phyloP scores from a whole-genome alignment of 2,329 filamentous ascomycete species.

The Xenosphaeropsis pyriputrescens region DNA sequence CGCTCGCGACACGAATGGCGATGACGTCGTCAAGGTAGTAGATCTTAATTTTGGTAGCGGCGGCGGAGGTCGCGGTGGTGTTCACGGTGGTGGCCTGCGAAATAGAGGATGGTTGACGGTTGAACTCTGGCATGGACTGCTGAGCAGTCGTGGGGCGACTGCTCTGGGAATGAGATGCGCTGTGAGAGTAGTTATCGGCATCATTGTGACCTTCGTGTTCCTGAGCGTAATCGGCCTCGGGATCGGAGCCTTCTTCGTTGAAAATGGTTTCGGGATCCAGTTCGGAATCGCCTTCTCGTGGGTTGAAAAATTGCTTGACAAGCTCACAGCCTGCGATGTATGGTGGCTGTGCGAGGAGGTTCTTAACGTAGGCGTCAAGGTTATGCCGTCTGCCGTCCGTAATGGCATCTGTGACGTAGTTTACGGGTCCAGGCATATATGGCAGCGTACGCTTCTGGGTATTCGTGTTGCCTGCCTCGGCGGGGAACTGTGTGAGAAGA shows the following conservation, averaged over 20 bases:
- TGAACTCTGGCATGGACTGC: constrained; percentile 10
- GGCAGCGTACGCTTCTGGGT: constrained; percentile 70
- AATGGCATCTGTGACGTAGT: constrained; percentile 95
- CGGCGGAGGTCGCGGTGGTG: constrained; percentile 14
- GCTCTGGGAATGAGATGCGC: constrained; percentile 41
- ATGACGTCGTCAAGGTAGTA: constrained; percentile 88
- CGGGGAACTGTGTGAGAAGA: constrained; percentile 79
- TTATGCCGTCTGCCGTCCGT: constrained; percentile 87
- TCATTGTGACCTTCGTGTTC: no score
- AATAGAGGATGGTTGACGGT: constrained; percentile 17
- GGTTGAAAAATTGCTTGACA: constrained; percentile 82
- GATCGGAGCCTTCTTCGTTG: constrained; percentile 54
- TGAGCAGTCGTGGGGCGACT: constrained; percentile 22
- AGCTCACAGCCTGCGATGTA: constrained; percentile 77
- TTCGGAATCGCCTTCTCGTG: constrained; percentile 83
- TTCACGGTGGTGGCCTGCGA: constrained; percentile 36
- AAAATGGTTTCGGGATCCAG: constrained; percentile 74
- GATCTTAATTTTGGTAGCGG: constrained; percentile 82
- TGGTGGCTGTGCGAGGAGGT: constrained; percentile 65
- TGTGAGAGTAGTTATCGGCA: constrained; percentile 42
- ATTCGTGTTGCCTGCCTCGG: constrained; percentile 79
- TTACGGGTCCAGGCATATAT: constrained; percentile 96
- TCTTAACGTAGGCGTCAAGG: constrained; percentile 90
- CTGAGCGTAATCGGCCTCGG: constrained; percentile 48
- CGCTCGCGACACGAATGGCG: constrained; percentile 72